These are phyloP conservation scores for Phytophthora europaea DNA, from an alignment of 352 stramenopile genomes.

Conservation along the genomic window DNA sequence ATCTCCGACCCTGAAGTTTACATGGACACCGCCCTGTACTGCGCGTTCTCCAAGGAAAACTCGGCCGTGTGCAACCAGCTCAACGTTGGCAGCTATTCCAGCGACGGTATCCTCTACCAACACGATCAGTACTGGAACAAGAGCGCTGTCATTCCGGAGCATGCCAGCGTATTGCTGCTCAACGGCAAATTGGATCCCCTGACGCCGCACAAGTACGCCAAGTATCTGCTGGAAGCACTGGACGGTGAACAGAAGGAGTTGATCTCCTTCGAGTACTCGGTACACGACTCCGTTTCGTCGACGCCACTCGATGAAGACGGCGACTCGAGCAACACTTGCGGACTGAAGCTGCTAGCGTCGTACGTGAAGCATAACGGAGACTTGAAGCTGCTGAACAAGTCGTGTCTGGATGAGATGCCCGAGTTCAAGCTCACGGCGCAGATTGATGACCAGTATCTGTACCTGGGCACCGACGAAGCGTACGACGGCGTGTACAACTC, in stretches of 20 bases:
- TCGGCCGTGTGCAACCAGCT: conserved; percentile 34
- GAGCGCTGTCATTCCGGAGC: conserved; percentile 41
- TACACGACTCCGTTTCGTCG: conserved; percentile 45
- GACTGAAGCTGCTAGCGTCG: conserved; percentile 48
- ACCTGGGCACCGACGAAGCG: conserved; percentile 44
- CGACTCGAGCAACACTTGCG: conserved; percentile 39
- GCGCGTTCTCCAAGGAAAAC: conserved; percentile 57
- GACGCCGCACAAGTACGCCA: conserved; percentile 56
- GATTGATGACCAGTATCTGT: background rate
- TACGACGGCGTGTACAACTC: conserved; percentile 47
- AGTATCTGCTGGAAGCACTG: conserved; percentile 38
- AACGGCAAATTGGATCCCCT: conserved; percentile 55
- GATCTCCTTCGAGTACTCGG: conserved; percentile 52
- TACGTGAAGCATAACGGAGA: conserved; percentile 48
- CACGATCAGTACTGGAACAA: conserved; percentile 64
- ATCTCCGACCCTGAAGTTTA: conserved; percentile 34
- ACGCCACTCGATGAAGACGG: conserved; percentile 37
- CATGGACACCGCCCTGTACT: conserved; percentile 48
- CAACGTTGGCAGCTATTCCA: conserved; percentile 18
- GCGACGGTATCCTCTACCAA: conserved; percentile 42
- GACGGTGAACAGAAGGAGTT: conserved; percentile 46
- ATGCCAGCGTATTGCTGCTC: conserved; percentile 51
- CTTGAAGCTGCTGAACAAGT: conserved; percentile 43
- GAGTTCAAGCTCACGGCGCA: conserved; percentile 35
- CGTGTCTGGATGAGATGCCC: conserved; percentile 39